A percentile compares a stretch with the other conserved stretches of the same genome.
phyloP scores from a whole-genome alignment of 805 yeast species.

The Diddensiella santjacobensis region DNA sequence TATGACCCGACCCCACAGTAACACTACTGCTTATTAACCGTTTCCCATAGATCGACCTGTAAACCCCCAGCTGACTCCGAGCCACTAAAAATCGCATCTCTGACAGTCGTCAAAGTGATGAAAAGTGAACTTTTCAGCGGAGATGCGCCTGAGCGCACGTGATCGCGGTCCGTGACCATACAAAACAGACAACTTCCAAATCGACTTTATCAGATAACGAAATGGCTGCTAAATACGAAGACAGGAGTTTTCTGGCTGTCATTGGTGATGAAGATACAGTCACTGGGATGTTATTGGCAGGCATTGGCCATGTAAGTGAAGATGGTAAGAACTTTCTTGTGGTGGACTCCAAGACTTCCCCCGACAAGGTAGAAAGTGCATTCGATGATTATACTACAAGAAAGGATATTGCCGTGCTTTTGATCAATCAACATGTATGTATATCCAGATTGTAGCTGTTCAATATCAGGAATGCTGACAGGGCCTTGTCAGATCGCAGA shows the following conservation, averaged over 20 bases:
- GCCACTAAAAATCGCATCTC: too few relatives aligned
- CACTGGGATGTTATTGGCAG: conserved; percentile 92
- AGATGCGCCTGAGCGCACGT: too few relatives aligned
- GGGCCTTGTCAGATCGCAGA: conserved; percentile 76
- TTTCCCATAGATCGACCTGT: too few relatives aligned
- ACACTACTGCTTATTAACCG: background rate
- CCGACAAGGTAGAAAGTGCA: conserved; percentile 67
- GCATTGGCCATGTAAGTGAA: conserved; percentile 77
- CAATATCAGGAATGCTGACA: background rate
- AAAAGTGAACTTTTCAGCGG: too few relatives aligned
- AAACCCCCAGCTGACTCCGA: too few relatives aligned
- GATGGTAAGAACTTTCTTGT: conserved; percentile 76
- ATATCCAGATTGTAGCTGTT: background rate
- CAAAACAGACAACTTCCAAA: too few relatives aligned
- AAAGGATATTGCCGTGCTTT: conserved; percentile 86
- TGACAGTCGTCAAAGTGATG: too few relatives aligned
- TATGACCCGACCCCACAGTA: conserved; percentile 55
- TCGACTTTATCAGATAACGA: too few relatives aligned
- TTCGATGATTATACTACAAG: conserved; percentile 76
- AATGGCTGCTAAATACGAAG: conserved; percentile 30
- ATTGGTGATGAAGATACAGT: conserved; percentile 98
- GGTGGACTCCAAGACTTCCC: conserved; percentile 74
- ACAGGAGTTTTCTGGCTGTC: conserved; percentile 83
- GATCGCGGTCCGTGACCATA: too few relatives aligned
- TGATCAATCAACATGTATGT: conserved; percentile 79